Evolutionary conservation across 2,329 filamentous ascomycete species (phyloP).

Genomic region (Rhynchosporium secalis): DNA sequence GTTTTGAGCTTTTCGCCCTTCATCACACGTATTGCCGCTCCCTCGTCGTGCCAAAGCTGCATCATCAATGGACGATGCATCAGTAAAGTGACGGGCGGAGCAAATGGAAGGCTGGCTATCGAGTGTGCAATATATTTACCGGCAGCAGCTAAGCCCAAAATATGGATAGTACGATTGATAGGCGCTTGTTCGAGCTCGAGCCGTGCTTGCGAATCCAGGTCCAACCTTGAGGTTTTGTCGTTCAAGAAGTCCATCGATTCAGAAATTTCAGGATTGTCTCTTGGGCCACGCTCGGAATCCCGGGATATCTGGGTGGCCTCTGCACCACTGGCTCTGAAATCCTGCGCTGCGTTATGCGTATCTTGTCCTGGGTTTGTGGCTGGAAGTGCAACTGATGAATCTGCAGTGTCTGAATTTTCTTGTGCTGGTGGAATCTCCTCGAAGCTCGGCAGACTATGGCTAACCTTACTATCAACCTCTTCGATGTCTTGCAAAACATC

Average conservation of each 20-base stretch:
- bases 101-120: constrained; percentile 55
- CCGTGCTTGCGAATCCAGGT: background rate
- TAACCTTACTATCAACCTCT: background rate
- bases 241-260: constrained; percentile 1
- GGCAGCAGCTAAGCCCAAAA: constrained; percentile 64
- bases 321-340: background rate
- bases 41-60: constrained; percentile 49
- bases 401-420: too few relatives aligned
- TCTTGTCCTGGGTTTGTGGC: too few relatives aligned
- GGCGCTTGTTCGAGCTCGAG: background rate
- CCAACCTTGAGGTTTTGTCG: background rate
- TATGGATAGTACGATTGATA: constrained; percentile 51
- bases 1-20: constrained; percentile 45
- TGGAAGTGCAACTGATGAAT: too few relatives aligned
- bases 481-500: constrained; percentile 6
- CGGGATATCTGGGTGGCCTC: background rate
- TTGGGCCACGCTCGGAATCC: background rate
- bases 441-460: too few relatives aligned
- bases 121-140: constrained; percentile 68
- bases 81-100: constrained; percentile 65
- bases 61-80: constrained; percentile 51
- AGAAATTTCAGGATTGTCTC: background rate
- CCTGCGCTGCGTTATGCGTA: too few relatives aligned
- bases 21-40: constrained; percentile 48
- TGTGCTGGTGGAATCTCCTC: too few relatives aligned